Base-by-base conservation (phyloP, 2,329 filamentous ascomycete genomes). In the Clathrospora elynae region DNA sequence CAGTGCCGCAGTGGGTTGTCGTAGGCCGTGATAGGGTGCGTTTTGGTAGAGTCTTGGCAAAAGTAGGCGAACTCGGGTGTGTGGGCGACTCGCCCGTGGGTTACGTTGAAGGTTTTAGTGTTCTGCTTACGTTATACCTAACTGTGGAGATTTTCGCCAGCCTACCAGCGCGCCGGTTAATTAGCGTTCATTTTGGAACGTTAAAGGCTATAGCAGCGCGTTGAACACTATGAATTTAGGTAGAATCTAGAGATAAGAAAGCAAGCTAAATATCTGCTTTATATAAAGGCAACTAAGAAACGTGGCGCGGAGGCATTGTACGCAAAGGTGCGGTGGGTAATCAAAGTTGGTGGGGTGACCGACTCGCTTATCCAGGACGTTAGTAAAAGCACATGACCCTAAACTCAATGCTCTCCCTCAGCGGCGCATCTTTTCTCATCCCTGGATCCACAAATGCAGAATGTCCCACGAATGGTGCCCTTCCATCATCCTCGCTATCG, bases 351-450 rank as follows among this genome's bases (percentile, higher is more conserved):
- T 34, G 18, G 31, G 30, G 3, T 33, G 30, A 20, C 30, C 14
- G 16, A 20, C 30, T 33, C 30, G 16, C 30, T 33, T 20, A 20
- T 33, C 25, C 28, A 28, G 12, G 5, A 28, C 25, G 25, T 28
- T 48, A 72, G 43, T 71, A 73, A 53, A 73, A 72, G 40, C 65
- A 69, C 48, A 73, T 72, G 7, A 69, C 71, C 34, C 71, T 45
- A 41, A 73, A 70, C 58, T 73, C 71, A 19, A 71, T 54, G 51
- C 70, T 72, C 57, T 73, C 69, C 32, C 71, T 50, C 28, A 51
- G 50, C 6, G 65, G 62, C 25, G 69, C 70, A 50, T 68, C 59
- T 13, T 41, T 29, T n/a, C 35, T 39, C 32, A 49, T 59, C 2
- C 40, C 68, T 24, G 69, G 69, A 53, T 73, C 71, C 38, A 63